Base-by-base conservation (phyloP, 768 basidiomycete genomes). In the Collybiopsis luxurians region DNA sequence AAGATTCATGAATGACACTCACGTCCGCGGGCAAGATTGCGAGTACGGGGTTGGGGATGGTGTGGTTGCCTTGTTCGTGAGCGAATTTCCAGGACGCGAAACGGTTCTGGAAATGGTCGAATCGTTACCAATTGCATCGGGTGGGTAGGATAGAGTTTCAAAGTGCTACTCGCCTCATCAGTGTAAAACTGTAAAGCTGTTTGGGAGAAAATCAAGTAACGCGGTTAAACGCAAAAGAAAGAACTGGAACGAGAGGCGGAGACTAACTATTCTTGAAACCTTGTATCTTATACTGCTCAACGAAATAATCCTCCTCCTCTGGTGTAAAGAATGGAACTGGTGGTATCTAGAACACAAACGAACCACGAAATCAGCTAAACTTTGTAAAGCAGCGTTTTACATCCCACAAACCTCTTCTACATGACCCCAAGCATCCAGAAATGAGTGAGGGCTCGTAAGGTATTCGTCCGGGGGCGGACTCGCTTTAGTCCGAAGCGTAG, bases 271-370 rank as follows among this genome's bases (percentile, higher is more conserved):
- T 65, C 50, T 74, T 71, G 62, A 90, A 89, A 0, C 84, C 82
- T 60, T 83, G 84, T 10, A 71, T 70, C 39, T 64, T 63, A 60
- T 81, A 90, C 59, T 85, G 81, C 50, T 87, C 77, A 0, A 89
- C 79, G 57, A 88, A 81, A 63, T 89, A 90, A 61, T 86, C 80
- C 62, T 90, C 89, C 66, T 90, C 85, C 10, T 79, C 78, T 0
- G 63, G 42, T 0, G 79, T 76, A 43, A 90, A 79, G 68, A 84
- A 90, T 0, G 83, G 79, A 47, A 87, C 76, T 0, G 80, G 77
- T 1, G 83, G 79, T 34, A 89, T 83, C 83, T 87, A 51, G n/a
- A 4, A 51, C 12, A 28, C 6, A 12, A 28, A 26, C 13, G 13
- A 1, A 47, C 2, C 9, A 30, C 28, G 47, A 24, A 5, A 31